Evolutionary conservation across 306 rosid genomes (phyloP).

Genomic region (Pyrus pyrifolia): DNA sequence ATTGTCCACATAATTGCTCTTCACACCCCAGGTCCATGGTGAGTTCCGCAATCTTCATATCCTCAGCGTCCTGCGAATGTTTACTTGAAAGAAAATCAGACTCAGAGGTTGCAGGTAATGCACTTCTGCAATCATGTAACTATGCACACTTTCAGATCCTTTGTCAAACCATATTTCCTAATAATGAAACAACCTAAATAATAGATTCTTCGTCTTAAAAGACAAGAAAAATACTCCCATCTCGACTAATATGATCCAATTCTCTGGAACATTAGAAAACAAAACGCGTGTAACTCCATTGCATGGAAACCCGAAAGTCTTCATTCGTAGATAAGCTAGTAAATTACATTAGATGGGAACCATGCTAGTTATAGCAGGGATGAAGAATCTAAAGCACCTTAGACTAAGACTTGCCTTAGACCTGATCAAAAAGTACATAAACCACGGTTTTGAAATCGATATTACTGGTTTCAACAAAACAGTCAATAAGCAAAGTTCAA

Average conservation of each 20-base stretch:
- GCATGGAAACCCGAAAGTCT: not conserved
- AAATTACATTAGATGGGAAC: not conserved
- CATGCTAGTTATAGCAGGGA: not conserved
- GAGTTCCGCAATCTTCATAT: slow-evolving; percentile 32
- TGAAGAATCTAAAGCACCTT: not conserved
- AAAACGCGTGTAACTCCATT: not conserved
- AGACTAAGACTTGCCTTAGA: too few relatives aligned
- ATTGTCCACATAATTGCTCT: slow-evolving; percentile 24
- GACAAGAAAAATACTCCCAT: not conserved
- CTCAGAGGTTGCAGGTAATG: not conserved
- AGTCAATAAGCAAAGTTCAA: not conserved
- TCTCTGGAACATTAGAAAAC: not conserved
- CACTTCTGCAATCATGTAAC: not conserved
- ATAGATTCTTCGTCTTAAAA: not conserved
- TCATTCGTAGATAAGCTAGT: not conserved
- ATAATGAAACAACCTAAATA: not conserved
- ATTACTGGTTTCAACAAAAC: not conserved
- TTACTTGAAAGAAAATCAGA: not conserved
- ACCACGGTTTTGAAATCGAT: not conserved
- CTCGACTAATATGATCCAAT: not conserved
- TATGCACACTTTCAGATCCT: not conserved
- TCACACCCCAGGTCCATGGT: slow-evolving; percentile 24
- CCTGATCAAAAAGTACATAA: not conserved
- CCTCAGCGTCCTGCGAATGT: slow-evolving; percentile 25
- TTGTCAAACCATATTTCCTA: not conserved